A percentile compares a stretch with the other conserved stretches of the same genome.
Conservation (phyloP, 2,329 filamentous ascomycete species). For the Xylariaceae sp. region DNA sequence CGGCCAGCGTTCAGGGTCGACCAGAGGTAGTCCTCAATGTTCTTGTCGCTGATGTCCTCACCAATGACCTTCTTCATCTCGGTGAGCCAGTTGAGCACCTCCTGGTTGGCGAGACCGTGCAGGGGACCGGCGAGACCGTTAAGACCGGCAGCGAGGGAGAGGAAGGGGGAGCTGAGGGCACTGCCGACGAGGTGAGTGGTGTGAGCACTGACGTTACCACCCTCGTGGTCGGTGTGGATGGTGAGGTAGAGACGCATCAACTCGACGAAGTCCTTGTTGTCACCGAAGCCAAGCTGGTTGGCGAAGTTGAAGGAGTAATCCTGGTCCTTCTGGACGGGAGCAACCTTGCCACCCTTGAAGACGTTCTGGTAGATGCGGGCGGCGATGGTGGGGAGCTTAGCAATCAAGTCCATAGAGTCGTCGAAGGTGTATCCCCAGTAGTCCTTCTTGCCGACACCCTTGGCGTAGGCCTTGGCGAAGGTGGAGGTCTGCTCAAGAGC, state of each 20-base stretch:
- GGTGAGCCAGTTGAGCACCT: conserved; percentile 97
- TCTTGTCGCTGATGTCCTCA: conserved; percentile 90
- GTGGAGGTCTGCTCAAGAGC: conserved; percentile 97
- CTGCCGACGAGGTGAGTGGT: conserved; percentile 97
- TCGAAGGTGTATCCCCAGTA: conserved; percentile 99
- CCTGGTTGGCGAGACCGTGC: conserved; percentile 98
- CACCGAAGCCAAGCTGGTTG: conserved; percentile 96
- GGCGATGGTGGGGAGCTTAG: conserved; percentile 97
- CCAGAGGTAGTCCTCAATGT: conserved; percentile 99
- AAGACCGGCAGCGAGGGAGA: conserved; percentile 91
- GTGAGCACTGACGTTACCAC: conserved; percentile 97
- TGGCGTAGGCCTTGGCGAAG: conserved; percentile 97
- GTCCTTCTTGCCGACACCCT: conserved; percentile 98
- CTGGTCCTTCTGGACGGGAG: conserved; percentile 94
- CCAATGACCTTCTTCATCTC: conserved; percentile 97
- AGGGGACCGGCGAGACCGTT: conserved; percentile 98
- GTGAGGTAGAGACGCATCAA: conserved; percentile 98
- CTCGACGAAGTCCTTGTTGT: conserved; percentile 96
- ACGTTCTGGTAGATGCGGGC: conserved; percentile 99
- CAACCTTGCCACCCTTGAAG: conserved; percentile 99
- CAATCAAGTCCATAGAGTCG: conserved; percentile 99
- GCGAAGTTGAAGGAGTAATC: conserved; percentile 99
- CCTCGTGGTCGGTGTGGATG: conserved; percentile 99
- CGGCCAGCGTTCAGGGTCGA: conserved; percentile 90
- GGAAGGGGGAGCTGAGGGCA: conserved; percentile 94